Percentiles rank a stretch among this genome's conserved stretches.
Conservation (phyloP, 2,329 filamentous ascomycete species). For the Fusarium torulosum region DNA sequence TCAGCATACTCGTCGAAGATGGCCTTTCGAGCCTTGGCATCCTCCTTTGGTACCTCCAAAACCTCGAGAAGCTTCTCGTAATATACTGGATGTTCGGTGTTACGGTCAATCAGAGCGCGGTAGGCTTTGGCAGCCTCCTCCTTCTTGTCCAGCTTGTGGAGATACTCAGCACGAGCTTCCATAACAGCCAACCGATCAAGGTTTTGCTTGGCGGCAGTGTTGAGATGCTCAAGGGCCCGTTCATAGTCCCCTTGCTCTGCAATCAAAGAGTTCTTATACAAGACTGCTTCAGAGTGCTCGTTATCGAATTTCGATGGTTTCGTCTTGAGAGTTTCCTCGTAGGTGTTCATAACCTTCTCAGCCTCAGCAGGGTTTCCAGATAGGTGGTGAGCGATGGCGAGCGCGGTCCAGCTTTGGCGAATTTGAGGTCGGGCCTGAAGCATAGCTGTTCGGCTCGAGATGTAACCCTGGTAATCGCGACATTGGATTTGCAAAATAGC, state of each 20-base stretch:
- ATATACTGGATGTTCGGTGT: slow-evolving; percentile 88
- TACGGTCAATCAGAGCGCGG: slow-evolving; percentile 83
- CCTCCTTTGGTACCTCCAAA: slow-evolving; percentile 70
- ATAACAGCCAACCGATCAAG: slow-evolving; percentile 87
- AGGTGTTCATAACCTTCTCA: slow-evolving; percentile 90
- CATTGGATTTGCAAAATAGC: slow-evolving; percentile 96
- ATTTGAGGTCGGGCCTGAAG: slow-evolving; percentile 84
- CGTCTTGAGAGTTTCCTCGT: slow-evolving; percentile 91
- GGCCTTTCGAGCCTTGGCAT: slow-evolving; percentile 74
- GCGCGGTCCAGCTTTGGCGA: slow-evolving; percentile 96
- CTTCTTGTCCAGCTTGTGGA: slow-evolving; percentile 80
- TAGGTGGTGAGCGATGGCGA: slow-evolving; percentile 93
- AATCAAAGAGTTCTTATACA: slow-evolving; percentile 97
- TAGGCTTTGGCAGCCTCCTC: slow-evolving; percentile 88
- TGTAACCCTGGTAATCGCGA: slow-evolving; percentile 93
- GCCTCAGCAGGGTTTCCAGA: slow-evolving; percentile 87
- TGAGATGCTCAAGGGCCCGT: slow-evolving; percentile 87
- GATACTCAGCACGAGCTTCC: slow-evolving; percentile 87
- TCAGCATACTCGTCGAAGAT: slow-evolving; percentile 82
- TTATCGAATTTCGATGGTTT: slow-evolving; percentile 82
- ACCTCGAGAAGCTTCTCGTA: slow-evolving; percentile 81
- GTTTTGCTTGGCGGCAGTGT: slow-evolving; percentile 80
- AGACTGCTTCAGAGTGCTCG: slow-evolving; percentile 91
- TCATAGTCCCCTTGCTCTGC: slow-evolving; percentile 87
- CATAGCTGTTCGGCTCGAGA: slow-evolving; percentile 90